Evolutionary conservation across 164 flowering plant genomes (phyloP).

Genomic region (Chimonanthus salicifolius): DNA sequence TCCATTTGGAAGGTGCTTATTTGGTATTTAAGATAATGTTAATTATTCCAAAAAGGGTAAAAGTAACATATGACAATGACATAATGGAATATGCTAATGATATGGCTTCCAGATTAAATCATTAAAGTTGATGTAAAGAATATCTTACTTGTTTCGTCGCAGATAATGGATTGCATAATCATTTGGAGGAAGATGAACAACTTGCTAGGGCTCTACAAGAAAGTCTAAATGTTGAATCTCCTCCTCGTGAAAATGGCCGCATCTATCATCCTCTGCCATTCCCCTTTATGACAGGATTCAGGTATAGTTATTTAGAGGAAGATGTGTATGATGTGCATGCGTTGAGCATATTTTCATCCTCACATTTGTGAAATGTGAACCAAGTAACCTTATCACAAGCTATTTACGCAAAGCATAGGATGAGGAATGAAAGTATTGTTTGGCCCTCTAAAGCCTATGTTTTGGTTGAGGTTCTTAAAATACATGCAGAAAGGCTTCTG

Average conservation of each 20-base stretch:
- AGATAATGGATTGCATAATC: conserved; percentile 34
- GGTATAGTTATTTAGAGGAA: conserved; percentile 30
- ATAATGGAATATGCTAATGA: background rate
- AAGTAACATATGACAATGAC: background rate
- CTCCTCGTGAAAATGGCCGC: conserved; percentile 29
- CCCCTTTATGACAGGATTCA: conserved; percentile 51
- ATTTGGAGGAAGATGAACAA: conserved; percentile 75
- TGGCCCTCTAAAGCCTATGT: background rate
- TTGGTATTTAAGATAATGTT: too few relatives aligned
- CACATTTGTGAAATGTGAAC: background rate
- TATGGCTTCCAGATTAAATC: background rate
- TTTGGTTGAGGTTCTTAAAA: background rate
- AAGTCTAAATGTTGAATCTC: conserved; percentile 59
- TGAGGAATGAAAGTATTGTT: background rate
- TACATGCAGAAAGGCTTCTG: background rate
- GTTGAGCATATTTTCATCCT: background rate
- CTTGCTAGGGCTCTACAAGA: conserved; percentile 84
- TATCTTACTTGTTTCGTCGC: background rate
- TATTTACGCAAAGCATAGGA: background rate
- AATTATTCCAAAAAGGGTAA: too few relatives aligned
- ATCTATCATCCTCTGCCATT: conserved; percentile 42
- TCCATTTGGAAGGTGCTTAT: too few relatives aligned
- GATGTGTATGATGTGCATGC: background rate
- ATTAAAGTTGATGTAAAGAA: background rate
- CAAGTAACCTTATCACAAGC: background rate